Base-by-base conservation (phyloP, 1,139 yeast genomes). In the Zygosaccharomyces pseudobailii region DNA sequence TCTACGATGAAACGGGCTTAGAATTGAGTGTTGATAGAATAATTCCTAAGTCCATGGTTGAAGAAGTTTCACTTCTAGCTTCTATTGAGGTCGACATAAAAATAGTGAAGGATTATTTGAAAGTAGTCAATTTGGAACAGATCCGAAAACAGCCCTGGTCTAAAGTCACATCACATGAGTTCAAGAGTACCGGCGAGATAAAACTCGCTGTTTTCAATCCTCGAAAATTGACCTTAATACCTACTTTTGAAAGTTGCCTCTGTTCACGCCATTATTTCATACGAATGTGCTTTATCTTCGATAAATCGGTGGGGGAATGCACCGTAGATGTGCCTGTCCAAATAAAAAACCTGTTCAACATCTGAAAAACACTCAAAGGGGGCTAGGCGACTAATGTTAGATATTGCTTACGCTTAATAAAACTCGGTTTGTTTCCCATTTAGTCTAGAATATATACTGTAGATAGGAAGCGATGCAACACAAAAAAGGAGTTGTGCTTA, bases 231-330 rank as follows among this genome's bases (percentile, higher is more conserved):
- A 28, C 31, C 2, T 2, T 28, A 10, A 72, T 77, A 6, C 84
- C 84, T 1, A 73, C 71, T 48, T 76, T 76, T 58, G 82, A 79
- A 57, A 71, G 71, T 32, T 80, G 84, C 57, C 61, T 73, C 41
- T 66, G 76, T 44, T 71, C 79, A 3, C 65, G 84, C 51, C 54
- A 75, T 33, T 78, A 79, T 55, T 73, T 74, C 41, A 54, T 67
- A 17, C 55, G 65, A n/a, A 49, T 61, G 7, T 53, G 54, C 19
- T 50, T 66, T 43, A 56, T 49, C 30, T 65, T 67, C 43, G 61
- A 59, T n/a, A 49, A 49, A 21, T 52, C 52, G 7, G 51, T 55
- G 28, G 62, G 59, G 2, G 42, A 40, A 17, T 54, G 60, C 1
- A 36, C 44, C 3, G 49, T 67, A 33, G 58, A 59, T 34, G 53